Evolutionary conservation across 352 stramenopile genomes (phyloP).

Genomic region (Detonula confervacea): DNA sequence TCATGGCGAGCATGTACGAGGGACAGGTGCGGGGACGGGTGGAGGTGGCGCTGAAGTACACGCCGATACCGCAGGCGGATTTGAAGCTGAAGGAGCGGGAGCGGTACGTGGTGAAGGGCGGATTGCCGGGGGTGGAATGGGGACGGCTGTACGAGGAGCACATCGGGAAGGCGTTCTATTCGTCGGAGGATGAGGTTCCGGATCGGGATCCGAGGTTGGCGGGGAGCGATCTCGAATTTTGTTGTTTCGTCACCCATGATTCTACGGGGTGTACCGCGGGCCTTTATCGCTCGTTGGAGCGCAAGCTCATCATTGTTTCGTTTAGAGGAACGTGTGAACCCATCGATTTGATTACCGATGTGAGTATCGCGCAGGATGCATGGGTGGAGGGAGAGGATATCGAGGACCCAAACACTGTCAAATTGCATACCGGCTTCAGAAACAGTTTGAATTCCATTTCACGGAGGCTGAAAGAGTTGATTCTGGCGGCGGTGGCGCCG

Average conservation of each 20-base stretch:
- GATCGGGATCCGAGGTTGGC: neutral
- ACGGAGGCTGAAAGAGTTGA: conserved; percentile 75
- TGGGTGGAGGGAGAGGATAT: conserved; percentile 79
- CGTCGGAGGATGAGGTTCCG: too few relatives aligned
- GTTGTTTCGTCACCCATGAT: conserved; percentile 78
- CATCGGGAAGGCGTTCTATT: conserved; percentile 17
- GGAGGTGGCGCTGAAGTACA: conserved; percentile 64
- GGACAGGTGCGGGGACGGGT: conserved; percentile 66
- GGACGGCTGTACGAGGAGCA: conserved; percentile 66
- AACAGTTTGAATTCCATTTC: conserved; percentile 79
- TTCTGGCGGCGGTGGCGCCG: conserved; percentile 57
- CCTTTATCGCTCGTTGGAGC: conserved; percentile 73
- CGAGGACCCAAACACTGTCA: conserved; percentile 50
- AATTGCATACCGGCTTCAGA: conserved; percentile 80
- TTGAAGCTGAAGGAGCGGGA: conserved; percentile 20
- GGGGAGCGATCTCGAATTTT: conserved; percentile 74
- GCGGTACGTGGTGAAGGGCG: conserved; percentile 68
- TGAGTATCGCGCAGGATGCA: conserved; percentile 70
- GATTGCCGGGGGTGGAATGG: conserved; percentile 75
- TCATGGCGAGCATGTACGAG: conserved; percentile 76
- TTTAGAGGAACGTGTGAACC: conserved; percentile 81
- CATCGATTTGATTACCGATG: conserved; percentile 83
- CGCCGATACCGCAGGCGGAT: conserved; percentile 60
- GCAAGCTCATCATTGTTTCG: conserved; percentile 71
- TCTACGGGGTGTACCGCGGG: conserved; percentile 68